Evolutionary conservation across 2,329 filamentous ascomycete genomes (phyloP).

Genomic region (Ilyonectria robusta): DNA sequence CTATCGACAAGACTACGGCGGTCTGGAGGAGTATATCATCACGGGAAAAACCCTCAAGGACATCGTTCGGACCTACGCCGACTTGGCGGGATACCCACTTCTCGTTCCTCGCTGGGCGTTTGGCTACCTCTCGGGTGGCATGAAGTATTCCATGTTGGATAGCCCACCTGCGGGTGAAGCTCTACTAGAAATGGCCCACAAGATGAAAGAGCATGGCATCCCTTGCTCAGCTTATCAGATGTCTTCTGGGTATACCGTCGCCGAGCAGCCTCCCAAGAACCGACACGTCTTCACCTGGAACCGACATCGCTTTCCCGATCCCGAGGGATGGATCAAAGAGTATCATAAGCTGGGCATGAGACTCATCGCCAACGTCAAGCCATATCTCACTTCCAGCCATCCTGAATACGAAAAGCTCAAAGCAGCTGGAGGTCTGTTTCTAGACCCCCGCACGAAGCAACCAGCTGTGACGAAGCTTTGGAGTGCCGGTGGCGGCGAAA

Average conservation of each 20-base stretch:
- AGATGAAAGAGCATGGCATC: slow-evolving; percentile 75
- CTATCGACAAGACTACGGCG: slow-evolving; percentile 80
- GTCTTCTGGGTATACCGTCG: slow-evolving; percentile 80
- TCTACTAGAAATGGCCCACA: slow-evolving; percentile 72
- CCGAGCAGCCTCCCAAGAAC: slow-evolving; percentile 76
- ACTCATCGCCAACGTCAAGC: slow-evolving; percentile 80
- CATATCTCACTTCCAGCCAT: slow-evolving; percentile 77
- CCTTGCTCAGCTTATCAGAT: slow-evolving; percentile 81
- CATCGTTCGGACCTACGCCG: slow-evolving; percentile 75
- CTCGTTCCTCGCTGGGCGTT: slow-evolving; percentile 81
- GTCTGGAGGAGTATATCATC: slow-evolving; percentile 79
- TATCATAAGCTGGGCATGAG: slow-evolving; percentile 77
- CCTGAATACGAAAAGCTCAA: slow-evolving; percentile 75
- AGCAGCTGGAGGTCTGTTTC: slow-evolving; percentile 74
- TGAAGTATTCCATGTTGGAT: slow-evolving; percentile 67
- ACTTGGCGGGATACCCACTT: slow-evolving; percentile 77
- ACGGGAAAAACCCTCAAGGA: slow-evolving; percentile 77
- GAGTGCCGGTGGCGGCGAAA: slow-evolving; percentile 80
- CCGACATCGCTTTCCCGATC: slow-evolving; percentile 77
- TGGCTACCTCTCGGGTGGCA: slow-evolving; percentile 78
- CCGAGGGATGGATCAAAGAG: slow-evolving; percentile 72
- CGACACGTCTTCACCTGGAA: slow-evolving; percentile 81
- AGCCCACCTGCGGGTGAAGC: slow-evolving; percentile 68
- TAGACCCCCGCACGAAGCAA: slow-evolving; percentile 65
- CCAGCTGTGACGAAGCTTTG: slow-evolving; percentile 75